A percentile compares a stretch with the other conserved stretches of the same genome.
Conservation (phyloP, 495 filamentous ascomycete species). For the Trichoderma orchidacearum region DNA sequence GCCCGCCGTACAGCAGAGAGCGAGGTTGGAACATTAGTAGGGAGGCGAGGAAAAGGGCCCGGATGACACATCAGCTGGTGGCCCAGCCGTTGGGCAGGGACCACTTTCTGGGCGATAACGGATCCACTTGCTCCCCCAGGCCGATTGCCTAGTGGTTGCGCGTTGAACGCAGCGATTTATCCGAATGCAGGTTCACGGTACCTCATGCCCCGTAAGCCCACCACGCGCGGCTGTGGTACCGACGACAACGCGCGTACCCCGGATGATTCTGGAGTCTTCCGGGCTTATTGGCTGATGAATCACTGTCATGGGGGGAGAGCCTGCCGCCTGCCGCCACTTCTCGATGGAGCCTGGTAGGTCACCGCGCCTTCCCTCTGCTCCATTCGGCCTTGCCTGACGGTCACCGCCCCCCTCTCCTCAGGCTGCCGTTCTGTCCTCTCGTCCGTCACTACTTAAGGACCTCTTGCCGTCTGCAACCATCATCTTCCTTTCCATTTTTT, state of each 20-base stretch:
- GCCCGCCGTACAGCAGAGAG: neutral
- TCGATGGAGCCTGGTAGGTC: neutral
- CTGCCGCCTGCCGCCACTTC: neutral
- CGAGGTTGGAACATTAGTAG: no score
- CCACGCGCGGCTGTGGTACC: neutral
- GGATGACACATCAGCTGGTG: neutral
- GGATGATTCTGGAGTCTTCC: neutral
- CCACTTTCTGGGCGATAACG: neutral
- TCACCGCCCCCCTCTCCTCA: constrained; percentile 1
- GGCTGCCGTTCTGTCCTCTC: neutral
- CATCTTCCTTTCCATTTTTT: neutral
- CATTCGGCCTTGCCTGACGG: neutral
- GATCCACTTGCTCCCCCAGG: neutral
- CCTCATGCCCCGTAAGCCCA: neutral
- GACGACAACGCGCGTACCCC: neutral
- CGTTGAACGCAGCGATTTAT: neutral
- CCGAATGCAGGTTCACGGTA: neutral
- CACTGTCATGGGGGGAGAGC: no score
- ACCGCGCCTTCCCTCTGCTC: neutral
- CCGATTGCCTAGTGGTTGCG: neutral
- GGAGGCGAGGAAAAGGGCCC: neutral
- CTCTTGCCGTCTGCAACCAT: no score
- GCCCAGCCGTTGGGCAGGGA: neutral
- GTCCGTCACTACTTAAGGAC: no score
- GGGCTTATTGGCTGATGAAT: neutral